phyloP scores from a whole-genome alignment of 1,139 yeast genomes.

The Blastobotrys elegans region DNA sequence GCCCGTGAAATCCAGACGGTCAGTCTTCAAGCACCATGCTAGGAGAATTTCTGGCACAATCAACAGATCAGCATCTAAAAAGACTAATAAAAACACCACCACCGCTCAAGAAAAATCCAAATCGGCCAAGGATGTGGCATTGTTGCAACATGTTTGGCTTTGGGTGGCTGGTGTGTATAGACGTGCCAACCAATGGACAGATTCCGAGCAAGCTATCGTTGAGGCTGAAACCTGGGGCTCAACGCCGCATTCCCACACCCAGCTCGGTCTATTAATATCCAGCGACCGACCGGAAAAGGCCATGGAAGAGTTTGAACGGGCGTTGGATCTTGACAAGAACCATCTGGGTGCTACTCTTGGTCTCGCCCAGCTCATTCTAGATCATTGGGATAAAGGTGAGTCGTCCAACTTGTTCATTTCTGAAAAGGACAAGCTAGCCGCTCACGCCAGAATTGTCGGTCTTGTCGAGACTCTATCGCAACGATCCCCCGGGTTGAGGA shows the following conservation, averaged over 20 bases:
- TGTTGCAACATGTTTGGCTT: conserved; percentile 67
- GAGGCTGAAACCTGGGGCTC: conserved; percentile 59
- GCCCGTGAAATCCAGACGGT: conserved; percentile 6
- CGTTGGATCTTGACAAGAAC: conserved; percentile 49
- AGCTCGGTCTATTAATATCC: conserved; percentile 48
- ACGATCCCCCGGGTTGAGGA: conserved; percentile 48
- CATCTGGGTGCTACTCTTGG: conserved; percentile 65
- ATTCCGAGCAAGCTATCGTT: conserved; percentile 65
- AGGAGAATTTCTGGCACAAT: neutral
- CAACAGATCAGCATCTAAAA: neutral
- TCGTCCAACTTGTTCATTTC: conserved; percentile 33
- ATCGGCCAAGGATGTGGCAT: conserved; percentile 21
- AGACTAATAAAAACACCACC: neutral
- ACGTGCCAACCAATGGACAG: conserved; percentile 50
- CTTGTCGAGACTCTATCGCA: conserved; percentile 57
- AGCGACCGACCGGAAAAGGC: conserved; percentile 42
- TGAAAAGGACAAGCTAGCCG: conserved; percentile 56
- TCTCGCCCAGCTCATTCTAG: conserved; percentile 51
- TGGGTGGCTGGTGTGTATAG: conserved; percentile 66
- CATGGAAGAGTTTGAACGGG: conserved; percentile 61
- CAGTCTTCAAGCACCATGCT: neutral
- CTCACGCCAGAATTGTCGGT: conserved; percentile 58
- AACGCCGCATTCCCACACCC: conserved; percentile 48
- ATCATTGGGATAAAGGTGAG: conserved; percentile 19
- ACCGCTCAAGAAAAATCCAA: conserved; percentile 10